Base-by-base conservation (phyloP, 108 stramenopile genomes). In the Nannochloropsis gaditana region DNA sequence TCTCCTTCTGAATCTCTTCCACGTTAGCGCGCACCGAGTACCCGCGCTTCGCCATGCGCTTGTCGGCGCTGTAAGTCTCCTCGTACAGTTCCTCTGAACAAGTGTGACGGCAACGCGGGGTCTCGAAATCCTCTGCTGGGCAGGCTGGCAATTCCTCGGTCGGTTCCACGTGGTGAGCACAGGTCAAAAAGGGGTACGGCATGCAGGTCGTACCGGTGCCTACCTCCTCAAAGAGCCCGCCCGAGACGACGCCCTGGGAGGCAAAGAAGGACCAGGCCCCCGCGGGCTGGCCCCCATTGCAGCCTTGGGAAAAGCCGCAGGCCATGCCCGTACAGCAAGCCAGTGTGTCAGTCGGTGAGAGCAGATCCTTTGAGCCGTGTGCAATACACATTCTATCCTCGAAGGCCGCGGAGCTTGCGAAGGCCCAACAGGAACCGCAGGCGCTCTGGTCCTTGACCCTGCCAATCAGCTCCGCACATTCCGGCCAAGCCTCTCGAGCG, bases 391-490 rank as follows among this genome's bases (percentile, higher is more conserved):
- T n/a, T 17, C 92, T 81, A 85, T 92, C 92, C 44, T 92, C 90
- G 87, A 92, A 91, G 41, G 92, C 91, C 87, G 92, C 92, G 41
- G 91, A 90, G 45, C 89, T 88, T 11, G 89, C 91, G 73, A 92
- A 92, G 3, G 92, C 92, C 92, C 92, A 92, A 91, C 92, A 92
- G 43, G 90, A 89, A 43, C 92, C 92, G 83, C 92, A 92, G 41
- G 83, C 83, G 21, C 85, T 84, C 91, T 92, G 92, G 90, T 91
- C 90, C 11, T 91, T 43, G 8, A 91, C 47, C 5, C 80, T 89
- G 79, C 92, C 92, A 43, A 88, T 91, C 41, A 92, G 43, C 15
- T 44, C 85, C 21, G 87, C 84, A 83, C 92, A 92, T 73, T 84
- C 88, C n/a, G 91, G 90, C 87, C 91, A 92, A 8, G 88, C 90